Conservation (phyloP, 1,284 basidiomycete species). For the Ceraceosorus bombacis region DNA sequence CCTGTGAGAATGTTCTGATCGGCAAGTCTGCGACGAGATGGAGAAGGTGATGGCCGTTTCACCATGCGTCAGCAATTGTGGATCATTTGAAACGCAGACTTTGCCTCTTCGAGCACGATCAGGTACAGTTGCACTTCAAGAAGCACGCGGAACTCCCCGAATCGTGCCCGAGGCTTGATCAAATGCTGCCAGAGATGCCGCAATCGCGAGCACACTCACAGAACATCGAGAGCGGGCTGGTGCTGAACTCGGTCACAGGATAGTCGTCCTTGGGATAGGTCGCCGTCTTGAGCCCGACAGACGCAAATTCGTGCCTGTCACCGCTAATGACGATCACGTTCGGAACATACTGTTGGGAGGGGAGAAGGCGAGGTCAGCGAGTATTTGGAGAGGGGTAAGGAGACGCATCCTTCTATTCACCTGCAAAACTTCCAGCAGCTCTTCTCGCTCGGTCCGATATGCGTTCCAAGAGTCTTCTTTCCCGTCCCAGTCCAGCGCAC, state of each 20-base stretch:
- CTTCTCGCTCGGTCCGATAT: conserved; percentile 59
- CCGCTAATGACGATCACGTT: conserved; percentile 59
- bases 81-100: too few species aligned
- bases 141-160: too few species aligned
- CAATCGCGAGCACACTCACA: conserved; percentile 1
- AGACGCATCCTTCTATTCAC: neutral
- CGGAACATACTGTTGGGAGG: conserved; percentile 55
- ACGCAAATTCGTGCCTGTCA: conserved; percentile 73
- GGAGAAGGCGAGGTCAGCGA: neutral
- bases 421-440: conserved; percentile 38
- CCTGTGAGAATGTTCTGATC: conserved; percentile 45
- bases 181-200: conserved; percentile 27
- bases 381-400: too few species aligned
- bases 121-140: too few species aligned
- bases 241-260: conserved; percentile 57
- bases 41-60: too few species aligned
- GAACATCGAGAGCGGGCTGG: conserved; percentile 59
- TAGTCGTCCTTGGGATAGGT: conserved; percentile 30
- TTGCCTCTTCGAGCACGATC: too few species aligned
- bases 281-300: conserved; percentile 39
- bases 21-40: conserved; percentile 20
- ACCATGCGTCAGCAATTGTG: too few species aligned
- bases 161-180: too few species aligned
- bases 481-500: conserved; percentile 55
- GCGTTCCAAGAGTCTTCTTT: conserved; percentile 63